Evolutionary conservation across 1,284 basidiomycete species (phyloP).

Genomic region (Thecaphora frezii): DNA sequence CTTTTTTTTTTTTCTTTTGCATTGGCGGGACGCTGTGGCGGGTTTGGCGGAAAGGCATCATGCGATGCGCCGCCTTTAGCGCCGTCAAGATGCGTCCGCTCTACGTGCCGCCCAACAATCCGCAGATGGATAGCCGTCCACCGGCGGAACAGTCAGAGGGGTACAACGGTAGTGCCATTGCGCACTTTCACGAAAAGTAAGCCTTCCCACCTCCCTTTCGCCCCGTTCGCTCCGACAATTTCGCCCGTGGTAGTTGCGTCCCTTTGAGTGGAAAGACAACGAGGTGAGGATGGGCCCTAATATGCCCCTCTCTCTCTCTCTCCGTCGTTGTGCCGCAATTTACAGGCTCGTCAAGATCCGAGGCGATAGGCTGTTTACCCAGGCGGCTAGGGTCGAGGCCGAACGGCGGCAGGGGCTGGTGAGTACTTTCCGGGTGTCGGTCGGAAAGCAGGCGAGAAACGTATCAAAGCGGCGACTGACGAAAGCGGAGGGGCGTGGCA

Average conservation of each 20-base stretch:
- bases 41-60: conserved; percentile 62
- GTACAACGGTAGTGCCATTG: conserved; percentile 68
- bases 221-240: not conserved
- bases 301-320: not conserved
- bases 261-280: no score
- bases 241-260: no score
- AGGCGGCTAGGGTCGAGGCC: conserved; percentile 70
- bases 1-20: not conserved
- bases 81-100: conserved; percentile 70
- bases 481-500: no score
- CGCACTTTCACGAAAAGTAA: conserved; percentile 81
- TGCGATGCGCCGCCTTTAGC: conserved; percentile 83
- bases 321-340: not conserved
- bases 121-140: conserved; percentile 17
- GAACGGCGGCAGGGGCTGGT: conserved; percentile 73
- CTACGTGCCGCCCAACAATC: conserved; percentile 62
- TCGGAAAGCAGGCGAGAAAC: no score
- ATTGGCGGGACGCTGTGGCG: no score
- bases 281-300: not conserved
- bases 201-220: not conserved
- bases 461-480: not conserved
- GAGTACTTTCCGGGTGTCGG: conserved; percentile 43
- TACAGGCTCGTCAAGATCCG: conserved; percentile 22
- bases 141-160: conserved; percentile 51
- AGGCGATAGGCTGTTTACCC: conserved; percentile 62